phyloP scores from a whole-genome alignment of 1,284 basidiomycete genomes.

The Malassezia equina region DNA sequence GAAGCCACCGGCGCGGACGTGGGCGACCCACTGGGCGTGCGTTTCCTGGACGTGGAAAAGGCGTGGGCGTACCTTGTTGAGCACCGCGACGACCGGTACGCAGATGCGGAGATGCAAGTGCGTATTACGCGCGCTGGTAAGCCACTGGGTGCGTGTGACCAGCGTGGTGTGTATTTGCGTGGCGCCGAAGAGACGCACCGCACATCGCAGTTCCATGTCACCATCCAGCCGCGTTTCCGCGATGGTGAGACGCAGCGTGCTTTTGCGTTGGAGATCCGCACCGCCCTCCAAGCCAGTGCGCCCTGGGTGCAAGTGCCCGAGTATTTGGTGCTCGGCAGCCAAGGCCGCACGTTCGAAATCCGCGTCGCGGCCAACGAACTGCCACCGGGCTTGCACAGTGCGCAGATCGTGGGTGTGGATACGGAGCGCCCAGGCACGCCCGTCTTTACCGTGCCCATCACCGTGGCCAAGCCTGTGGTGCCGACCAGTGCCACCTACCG shows the following conservation, averaged over 20 bases:
- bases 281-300: conserved; percentile 29
- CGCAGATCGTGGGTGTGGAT: conserved; percentile 41
- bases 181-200: conserved; percentile 35
- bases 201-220: conserved; percentile 38
- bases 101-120: conserved; percentile 44
- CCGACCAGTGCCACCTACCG: conserved; percentile 27
- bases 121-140: conserved; percentile 42
- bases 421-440: conserved; percentile 32
- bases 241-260: conserved; percentile 39
- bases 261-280: conserved; percentile 41
- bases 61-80: conserved; percentile 45
- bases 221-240: conserved; percentile 41
- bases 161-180: conserved; percentile 48
- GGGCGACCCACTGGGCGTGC: conserved; percentile 42
- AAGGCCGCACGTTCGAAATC: conserved; percentile 47
- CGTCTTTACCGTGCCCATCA: conserved; percentile 47
- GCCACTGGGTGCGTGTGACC: conserved; percentile 25
- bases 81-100: conserved; percentile 36
- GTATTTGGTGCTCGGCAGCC: conserved; percentile 43
- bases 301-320: conserved; percentile 43
- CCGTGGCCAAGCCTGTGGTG: conserved; percentile 44
- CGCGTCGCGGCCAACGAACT: conserved; percentile 43
- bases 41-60: conserved; percentile 46
- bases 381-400: conserved; percentile 42
- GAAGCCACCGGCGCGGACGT: conserved; percentile 45